Base-by-base conservation (phyloP, 305 asterid species). In the Euphrasia arctica region DNA sequence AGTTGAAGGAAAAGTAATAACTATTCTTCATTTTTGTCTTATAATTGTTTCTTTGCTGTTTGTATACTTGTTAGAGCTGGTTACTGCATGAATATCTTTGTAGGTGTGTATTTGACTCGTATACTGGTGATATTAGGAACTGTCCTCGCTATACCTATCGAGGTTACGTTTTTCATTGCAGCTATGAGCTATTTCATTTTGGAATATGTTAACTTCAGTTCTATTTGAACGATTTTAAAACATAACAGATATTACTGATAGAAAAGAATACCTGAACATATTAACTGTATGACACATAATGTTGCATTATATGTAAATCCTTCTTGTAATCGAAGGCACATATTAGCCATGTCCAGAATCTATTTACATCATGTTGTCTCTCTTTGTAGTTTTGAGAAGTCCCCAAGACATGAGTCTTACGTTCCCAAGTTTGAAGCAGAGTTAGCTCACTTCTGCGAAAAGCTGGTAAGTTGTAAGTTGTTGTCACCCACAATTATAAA, bases 361-460 rank as follows among this genome's bases (percentile, higher is more conserved):
- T 52, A 60, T 61, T 69, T 39, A 43, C 67, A 49, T 55, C 65
- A 55, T 83, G 67, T 66, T 70, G 68, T 66, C 64, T 71, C 65
- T 55, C 69, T 69, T 34, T 72, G 75, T 74, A 93, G 99, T 80
- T 93, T 90, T 80, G 99, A 93, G 80, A 72, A 69, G 12, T 93
- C 99, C 42, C 97, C 97, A 27, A 82, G 99, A 60, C 99, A 88
- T 58, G 95, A 90, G 65, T 77, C 96, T 4, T 73, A 68, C 64
- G 87, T 86, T 73, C 95, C 97, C 36, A 93, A 86, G 80, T 93
- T 93, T 73, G 96, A 93, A 81, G 91, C 89, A 58, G 96, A 93
- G 76, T 85, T 93, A 52, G 97, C 97, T 68, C 91, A 88, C 74
- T 88, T 83, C 75, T 93, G 95, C 47, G 99, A 93, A 77, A 88